Evolutionary conservation across 2,329 filamentous ascomycete species (phyloP).

Genomic region (Sporothrix euskadiensis): DNA sequence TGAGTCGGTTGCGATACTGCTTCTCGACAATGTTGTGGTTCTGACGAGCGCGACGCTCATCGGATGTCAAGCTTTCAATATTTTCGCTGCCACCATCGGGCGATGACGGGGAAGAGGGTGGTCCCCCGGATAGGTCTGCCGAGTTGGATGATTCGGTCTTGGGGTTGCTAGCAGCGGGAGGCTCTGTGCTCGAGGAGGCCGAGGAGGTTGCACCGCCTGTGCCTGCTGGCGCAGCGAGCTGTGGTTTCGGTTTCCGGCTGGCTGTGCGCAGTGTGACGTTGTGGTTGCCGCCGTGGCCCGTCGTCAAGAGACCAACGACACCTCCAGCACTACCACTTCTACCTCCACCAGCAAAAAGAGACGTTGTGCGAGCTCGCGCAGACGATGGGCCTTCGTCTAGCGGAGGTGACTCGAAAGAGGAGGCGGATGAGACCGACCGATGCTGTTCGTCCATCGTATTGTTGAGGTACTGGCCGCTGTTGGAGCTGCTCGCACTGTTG

Average conservation of each 20-base stretch:
- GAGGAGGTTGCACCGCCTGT: not conserved
- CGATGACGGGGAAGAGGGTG: constrained; percentile 13
- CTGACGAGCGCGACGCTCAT: constrained; percentile 32
- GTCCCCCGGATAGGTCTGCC: not conserved
- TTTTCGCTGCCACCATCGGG: constrained; percentile 21
- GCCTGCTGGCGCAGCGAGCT: not conserved
- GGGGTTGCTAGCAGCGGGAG: not conserved
- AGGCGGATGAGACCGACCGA: constrained; percentile 25
- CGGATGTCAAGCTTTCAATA: constrained; percentile 27
- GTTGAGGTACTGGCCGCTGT: not conserved
- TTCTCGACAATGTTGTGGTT: constrained; percentile 52
- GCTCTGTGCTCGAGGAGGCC: not conserved
- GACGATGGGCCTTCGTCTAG: not conserved
- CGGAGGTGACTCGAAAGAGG: constrained; percentile 9
- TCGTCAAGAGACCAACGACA: constrained; percentile 11
- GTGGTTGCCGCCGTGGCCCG: constrained; percentile 31
- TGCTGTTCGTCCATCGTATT: constrained; percentile 7
- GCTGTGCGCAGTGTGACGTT: constrained; percentile 32
- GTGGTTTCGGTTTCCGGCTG: constrained; percentile 30
- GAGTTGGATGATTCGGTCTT: not conserved
- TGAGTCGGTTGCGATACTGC: constrained; percentile 51
- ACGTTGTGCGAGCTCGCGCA: not conserved
- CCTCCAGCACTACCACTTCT: not conserved
- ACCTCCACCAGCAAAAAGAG: not conserved
- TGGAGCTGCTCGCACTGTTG: not conserved